phyloP scores from a whole-genome alignment of 495 filamentous ascomycete genomes.

The Chlorociboria aeruginascens region DNA sequence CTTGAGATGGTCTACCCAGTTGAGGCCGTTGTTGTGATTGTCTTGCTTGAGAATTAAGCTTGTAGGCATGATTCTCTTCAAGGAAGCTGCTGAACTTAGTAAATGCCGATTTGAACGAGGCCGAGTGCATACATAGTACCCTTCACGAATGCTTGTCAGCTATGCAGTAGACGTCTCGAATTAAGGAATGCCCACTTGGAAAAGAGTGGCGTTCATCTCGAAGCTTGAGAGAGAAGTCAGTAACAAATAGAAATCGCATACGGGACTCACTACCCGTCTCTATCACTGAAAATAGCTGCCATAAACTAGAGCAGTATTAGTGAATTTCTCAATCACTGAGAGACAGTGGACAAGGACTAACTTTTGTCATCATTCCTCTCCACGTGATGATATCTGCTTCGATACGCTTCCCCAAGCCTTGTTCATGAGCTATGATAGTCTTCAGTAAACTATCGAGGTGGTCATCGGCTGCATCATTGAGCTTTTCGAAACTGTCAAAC shows the following conservation, averaged over 20 bases:
- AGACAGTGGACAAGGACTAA: slow-evolving; percentile 18
- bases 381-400: slow-evolving; percentile 81
- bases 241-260: background rate
- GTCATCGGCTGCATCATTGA: slow-evolving; percentile 72
- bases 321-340: background rate
- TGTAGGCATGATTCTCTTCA: slow-evolving; percentile 74
- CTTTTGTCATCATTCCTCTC: slow-evolving; percentile 99
- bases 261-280: slow-evolving; percentile 51
- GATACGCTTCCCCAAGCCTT: slow-evolving; percentile 48
- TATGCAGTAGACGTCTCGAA: background rate
- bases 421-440: slow-evolving; percentile 62
- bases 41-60: slow-evolving; percentile 35
- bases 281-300: slow-evolving; percentile 66
- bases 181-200: slow-evolving; percentile 51
- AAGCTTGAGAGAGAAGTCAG: slow-evolving; percentile 43
- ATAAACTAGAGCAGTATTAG: slow-evolving; percentile 50
- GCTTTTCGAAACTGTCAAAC: slow-evolving; percentile 71
- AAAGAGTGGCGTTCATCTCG: slow-evolving; percentile 89
- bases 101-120: background rate
- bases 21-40: slow-evolving; percentile 35
- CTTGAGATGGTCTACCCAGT: slow-evolving; percentile 46
- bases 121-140: slow-evolving; percentile 53
- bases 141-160: slow-evolving; percentile 31
- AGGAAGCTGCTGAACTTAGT: slow-evolving; percentile 55
- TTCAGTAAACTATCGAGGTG: slow-evolving; percentile 77